phyloP scores from a whole-genome alignment of 768 basidiomycete species.

The Suillus paluster region DNA sequence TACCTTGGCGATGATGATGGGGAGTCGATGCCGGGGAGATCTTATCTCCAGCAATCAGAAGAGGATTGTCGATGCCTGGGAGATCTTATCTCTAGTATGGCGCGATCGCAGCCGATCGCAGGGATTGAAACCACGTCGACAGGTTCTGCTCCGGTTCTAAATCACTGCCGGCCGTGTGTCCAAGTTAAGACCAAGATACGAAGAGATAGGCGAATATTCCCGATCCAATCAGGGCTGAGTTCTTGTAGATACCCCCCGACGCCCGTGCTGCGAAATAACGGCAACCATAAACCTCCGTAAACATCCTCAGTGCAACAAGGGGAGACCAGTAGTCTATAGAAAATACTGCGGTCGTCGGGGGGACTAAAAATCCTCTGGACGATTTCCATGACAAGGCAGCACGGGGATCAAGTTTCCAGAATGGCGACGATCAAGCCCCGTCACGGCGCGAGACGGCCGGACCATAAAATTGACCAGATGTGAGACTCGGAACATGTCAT shows the following conservation, averaged over 20 bases:
- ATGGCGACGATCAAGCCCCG: neutral
- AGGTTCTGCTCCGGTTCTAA: neutral
- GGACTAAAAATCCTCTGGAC: too few species aligned
- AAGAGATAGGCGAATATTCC: conserved; percentile 4
- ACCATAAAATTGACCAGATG: neutral
- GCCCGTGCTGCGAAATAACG: neutral
- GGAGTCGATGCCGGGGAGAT: neutral
- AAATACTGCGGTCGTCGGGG: neutral
- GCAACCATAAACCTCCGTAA: neutral
- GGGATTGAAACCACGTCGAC: neutral
- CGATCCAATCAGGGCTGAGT: conserved; percentile 1
- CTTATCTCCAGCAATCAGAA: neutral
- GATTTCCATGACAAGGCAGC: neutral
- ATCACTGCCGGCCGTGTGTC: neutral
- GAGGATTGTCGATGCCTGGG: neutral
- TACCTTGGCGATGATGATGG: conserved; percentile 1
- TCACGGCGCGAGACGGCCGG: neutral
- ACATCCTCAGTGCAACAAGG: neutral
- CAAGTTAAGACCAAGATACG: conserved; percentile 7
- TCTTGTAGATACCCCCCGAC: neutral
- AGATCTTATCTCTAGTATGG: neutral
- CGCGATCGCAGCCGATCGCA: too few species aligned
- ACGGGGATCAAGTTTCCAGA: neutral
- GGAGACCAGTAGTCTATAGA: too few species aligned
- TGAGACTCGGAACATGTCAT: neutral